Evolutionary conservation across 2,329 filamentous ascomycete species (phyloP).

Genomic region (Dactylellina cionopaga): DNA sequence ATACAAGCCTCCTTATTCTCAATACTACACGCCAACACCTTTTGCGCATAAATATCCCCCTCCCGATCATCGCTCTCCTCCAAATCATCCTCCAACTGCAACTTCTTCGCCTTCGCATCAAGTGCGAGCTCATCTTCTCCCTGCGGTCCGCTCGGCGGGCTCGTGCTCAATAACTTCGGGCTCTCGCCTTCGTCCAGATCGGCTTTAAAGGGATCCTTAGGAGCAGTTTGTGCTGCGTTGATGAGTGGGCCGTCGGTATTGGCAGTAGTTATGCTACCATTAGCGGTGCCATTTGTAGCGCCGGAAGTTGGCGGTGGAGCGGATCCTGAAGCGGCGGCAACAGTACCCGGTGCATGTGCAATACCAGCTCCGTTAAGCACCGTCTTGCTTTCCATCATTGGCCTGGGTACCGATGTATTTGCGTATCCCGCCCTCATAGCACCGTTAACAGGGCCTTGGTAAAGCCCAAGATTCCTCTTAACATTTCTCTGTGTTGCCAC

Average conservation of each 20-base stretch:
- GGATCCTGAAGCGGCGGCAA: conserved; percentile 55
- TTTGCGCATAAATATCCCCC: conserved; percentile 93
- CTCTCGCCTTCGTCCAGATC: conserved; percentile 80
- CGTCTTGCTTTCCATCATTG: conserved; percentile 43
- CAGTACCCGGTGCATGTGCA: conserved; percentile 74
- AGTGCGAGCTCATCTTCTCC: conserved; percentile 71
- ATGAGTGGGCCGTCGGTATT: conserved; percentile 55
- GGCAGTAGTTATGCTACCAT: too few species aligned
- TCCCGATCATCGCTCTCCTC: conserved; percentile 79
- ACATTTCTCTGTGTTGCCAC: conserved; percentile 71
- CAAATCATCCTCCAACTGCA: conserved; percentile 78
- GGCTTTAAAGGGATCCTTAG: conserved; percentile 77
- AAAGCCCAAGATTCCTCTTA: conserved; percentile 69
- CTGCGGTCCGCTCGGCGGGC: conserved; percentile 70
- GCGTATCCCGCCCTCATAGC: conserved; percentile 66
- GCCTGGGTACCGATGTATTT: conserved; percentile 60
- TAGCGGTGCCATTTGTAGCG: conserved; percentile 42
- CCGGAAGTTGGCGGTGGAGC: neutral
- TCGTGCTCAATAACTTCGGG: conserved; percentile 78
- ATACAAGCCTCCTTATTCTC: conserved; percentile 94
- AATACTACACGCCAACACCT: conserved; percentile 93
- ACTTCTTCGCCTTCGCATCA: conserved; percentile 65
- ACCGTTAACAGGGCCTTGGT: conserved; percentile 65
- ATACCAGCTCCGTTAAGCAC: conserved; percentile 63
- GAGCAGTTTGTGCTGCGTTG: conserved; percentile 60